These are phyloP conservation scores for Malassezia furfur DNA, from an alignment of 1,284 basidiomycete genomes.

Conservation along the genomic window DNA sequence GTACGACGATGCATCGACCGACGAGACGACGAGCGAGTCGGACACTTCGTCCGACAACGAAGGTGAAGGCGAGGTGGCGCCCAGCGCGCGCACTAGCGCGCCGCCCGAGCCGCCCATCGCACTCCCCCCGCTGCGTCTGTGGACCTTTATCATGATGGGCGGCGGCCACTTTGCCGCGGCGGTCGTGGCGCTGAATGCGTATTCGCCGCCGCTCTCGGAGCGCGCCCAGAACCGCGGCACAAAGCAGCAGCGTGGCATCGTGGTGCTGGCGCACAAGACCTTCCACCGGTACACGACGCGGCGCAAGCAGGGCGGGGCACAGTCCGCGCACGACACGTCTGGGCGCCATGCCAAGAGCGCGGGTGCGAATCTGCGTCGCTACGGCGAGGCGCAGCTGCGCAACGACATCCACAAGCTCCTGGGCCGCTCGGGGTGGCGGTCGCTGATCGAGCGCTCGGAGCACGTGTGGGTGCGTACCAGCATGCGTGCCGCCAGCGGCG, in stretches of 20 bases:
- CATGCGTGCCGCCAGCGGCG: slow-evolving; percentile 32
- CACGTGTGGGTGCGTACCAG: slow-evolving; percentile 41
- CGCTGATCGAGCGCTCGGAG: slow-evolving; percentile 35
- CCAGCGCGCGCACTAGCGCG: background rate
- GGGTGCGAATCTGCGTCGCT: slow-evolving; percentile 83
- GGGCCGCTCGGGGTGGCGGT: slow-evolving; percentile 30
- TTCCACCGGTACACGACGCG: slow-evolving; percentile 98
- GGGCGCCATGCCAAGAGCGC: slow-evolving; percentile 84
- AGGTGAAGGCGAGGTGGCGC: background rate
- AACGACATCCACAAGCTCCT: slow-evolving; percentile 57
- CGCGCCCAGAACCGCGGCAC: slow-evolving; percentile 11
- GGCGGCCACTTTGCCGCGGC: slow-evolving; percentile 96
- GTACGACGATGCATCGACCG: slow-evolving; percentile 17
- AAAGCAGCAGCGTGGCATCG: slow-evolving; percentile 48
- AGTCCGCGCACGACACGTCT: slow-evolving; percentile 81
- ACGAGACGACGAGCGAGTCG: slow-evolving; percentile 11
- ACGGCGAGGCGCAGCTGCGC: slow-evolving; percentile 82
- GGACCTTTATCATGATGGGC: slow-evolving; percentile 90
- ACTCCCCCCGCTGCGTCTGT: slow-evolving; percentile 55
- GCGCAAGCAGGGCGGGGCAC: slow-evolving; percentile 91
- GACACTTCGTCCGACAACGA: slow-evolving; percentile 8
- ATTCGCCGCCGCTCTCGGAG: slow-evolving; percentile 21
- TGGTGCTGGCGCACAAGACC: slow-evolving; percentile 83
- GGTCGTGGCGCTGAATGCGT: slow-evolving; percentile 57
- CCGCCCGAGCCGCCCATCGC: background rate